These are phyloP conservation scores for Termitomyces sp. DNA, from an alignment of 768 basidiomycete species.

Conservation along the genomic window DNA sequence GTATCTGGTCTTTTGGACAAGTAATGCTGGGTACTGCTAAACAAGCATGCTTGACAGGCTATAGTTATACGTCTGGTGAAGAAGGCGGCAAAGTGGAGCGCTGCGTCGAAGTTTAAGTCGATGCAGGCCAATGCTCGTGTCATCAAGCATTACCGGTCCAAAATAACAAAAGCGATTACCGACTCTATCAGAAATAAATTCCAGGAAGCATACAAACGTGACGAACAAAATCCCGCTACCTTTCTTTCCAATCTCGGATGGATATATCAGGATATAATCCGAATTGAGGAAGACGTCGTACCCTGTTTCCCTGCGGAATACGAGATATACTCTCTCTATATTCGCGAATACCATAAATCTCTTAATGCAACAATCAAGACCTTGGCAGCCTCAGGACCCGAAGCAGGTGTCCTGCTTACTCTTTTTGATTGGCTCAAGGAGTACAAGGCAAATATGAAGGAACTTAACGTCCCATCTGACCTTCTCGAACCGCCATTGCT, in stretches of 20 bases:
- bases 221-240: constrained; percentile 55
- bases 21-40: not conserved
- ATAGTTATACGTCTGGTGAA: constrained; percentile 92
- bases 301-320: constrained; percentile 91
- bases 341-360: constrained; percentile 87
- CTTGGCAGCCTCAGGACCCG: constrained; percentile 68
- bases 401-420: constrained; percentile 81
- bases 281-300: constrained; percentile 86
- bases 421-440: constrained; percentile 95
- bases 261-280: constrained; percentile 93
- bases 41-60: constrained; percentile 45
- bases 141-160: constrained; percentile 93
- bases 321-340: constrained; percentile 77
- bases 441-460: constrained; percentile 93
- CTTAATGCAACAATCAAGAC: constrained; percentile 69
- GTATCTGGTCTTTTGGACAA: constrained; percentile 29
- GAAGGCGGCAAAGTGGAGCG: constrained; percentile 88
- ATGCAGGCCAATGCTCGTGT: constrained; percentile 90
- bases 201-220: constrained; percentile 55
- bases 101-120: constrained; percentile 89
- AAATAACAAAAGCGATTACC: constrained; percentile 74
- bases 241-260: constrained; percentile 81
- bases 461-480: constrained; percentile 77
- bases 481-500: constrained; percentile 86
- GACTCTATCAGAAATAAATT: constrained; percentile 73